Base-by-base conservation (phyloP, 2,329 filamentous ascomycete genomes). In the Corinectria fuckeliana region DNA sequence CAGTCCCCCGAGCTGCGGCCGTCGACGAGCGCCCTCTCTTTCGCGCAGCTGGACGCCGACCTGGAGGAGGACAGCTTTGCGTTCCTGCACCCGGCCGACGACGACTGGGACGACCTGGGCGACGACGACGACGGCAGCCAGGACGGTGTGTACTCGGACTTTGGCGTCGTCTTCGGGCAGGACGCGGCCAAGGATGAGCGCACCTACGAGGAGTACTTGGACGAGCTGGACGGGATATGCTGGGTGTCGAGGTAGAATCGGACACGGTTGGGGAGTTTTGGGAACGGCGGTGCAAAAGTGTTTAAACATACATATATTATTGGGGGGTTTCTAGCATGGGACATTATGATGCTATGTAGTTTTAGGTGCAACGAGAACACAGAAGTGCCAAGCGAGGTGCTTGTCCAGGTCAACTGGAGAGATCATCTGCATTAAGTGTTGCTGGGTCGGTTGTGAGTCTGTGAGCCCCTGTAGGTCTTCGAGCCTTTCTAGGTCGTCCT, bases 91-190 rank as follows among this genome's bases (percentile, higher is more conserved):
- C 73, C 76, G 9, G 78, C 79, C 39, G 78, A 81, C 28, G 78
- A 78, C n/a, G 77, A 76, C 34, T 75, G 76, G 28, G 82, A 83
- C 38, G 74, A 77, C 16, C 39, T 50, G 18, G 65, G 62, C 9
- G 79, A 81, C 28, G 82, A 81, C 34, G 65, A 62, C 9, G 79
- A 81, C 28, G 82, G 81, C 34, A 81, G 82, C 32, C 68, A 77
- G 28, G 82, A 82, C 20, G 78, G 82, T 32, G 81, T 86, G 36
- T 85, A 85, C 60, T 82, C 82, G 11, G 82, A 86, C 60, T 85
- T 86, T 59, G 77, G 81, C 5, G 77, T 82, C 23, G 74, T 85
- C 3, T 85, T 85, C 61, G 78, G 78, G 3, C 74, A 75, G 1
- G 70, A 66, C 3, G 64, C 58, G 23, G 61, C 65, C 4, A 74